Percentiles rank a stretch among this genome's conserved stretches.
phyloP scores from a whole-genome alignment of 2,329 filamentous ascomycete species.

The Fusarium domesticum region DNA sequence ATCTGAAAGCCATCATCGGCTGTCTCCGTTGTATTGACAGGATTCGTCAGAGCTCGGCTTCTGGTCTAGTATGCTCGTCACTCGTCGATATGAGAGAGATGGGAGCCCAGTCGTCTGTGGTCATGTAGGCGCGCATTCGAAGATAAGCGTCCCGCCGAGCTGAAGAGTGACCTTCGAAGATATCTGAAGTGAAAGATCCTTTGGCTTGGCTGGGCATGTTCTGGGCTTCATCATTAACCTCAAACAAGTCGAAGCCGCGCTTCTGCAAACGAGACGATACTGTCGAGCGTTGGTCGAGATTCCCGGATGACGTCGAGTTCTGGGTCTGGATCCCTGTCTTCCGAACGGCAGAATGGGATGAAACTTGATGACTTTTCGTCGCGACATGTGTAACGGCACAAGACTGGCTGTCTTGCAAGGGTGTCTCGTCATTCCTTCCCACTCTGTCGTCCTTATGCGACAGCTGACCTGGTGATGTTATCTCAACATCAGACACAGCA shows the following conservation, averaged over 20 bases:
- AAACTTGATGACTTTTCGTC: too few species aligned
- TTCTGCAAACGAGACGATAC: constrained; percentile 10
- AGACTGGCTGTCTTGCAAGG: too few species aligned
- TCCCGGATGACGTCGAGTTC: background rate
- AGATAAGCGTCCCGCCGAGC: constrained; percentile 34
- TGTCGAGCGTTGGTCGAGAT: background rate
- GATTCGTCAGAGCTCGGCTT: constrained; percentile 33
- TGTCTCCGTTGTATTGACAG: too few species aligned
- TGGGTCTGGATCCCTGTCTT: background rate
- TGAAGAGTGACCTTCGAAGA: constrained; percentile 21
- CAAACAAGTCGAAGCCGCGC: constrained; percentile 18
- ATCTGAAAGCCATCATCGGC: background rate
- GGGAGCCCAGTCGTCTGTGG: constrained; percentile 29
- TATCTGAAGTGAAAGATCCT: constrained; percentile 12
- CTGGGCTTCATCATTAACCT: background rate
- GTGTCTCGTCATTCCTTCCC: too few species aligned
- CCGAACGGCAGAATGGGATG: too few species aligned
- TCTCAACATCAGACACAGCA: too few species aligned
- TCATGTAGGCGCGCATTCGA: constrained; percentile 31
- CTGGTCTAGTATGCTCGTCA: constrained; percentile 31
- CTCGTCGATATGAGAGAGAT: constrained; percentile 37
- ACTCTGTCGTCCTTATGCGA: too few species aligned
- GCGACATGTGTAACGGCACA: too few species aligned
- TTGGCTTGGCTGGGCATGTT: constrained; percentile 8
- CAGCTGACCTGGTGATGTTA: too few species aligned